Evolutionary conservation across 73 alveolate species (phyloP), one percentile per base, ranked within the genome.

Genomic region (Paramecium sexaurelia): DNA sequence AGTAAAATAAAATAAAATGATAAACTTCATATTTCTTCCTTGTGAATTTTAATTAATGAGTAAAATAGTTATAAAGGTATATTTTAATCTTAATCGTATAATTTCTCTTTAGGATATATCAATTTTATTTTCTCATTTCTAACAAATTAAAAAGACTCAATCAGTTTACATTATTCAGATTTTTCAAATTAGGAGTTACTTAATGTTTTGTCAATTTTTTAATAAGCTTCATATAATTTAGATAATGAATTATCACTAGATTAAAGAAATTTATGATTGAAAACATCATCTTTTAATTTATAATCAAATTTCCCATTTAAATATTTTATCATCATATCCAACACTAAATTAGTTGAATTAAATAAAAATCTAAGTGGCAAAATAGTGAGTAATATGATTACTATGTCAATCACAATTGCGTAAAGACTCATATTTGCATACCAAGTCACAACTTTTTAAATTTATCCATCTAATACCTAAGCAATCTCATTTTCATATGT

Each of bases 241-340:
- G 39, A 29, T 61, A 61, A 61, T 29, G 83, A 61, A 61, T 61
- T 61, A 24, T 61, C 83, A 11, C 17, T 51, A 5, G 43, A 29
- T 61, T 61, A 61, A 0, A 32, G 11, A 26, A 61, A 26, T 0
- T 29, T 7, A 61, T 61, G 83, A 24, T 29, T 61, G 45, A 61
- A 61, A 26, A 61, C 83, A 2, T 61, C 83, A 29, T 61, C 83
- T 27, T 32, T 61, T 10, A 61, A 22, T 61, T 61, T 61, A 61
- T 61, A 61, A 61, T 61, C 83, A 24, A 61, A 61, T 61, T 61
- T 61, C 11, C 83, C 83, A 61, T 61, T 61, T 11, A 61, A 19
- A 6, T 61, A 61, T 27, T 61, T 61, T 32, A 61, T 61, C 83
- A 61, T 61, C 83, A 61, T 61, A 29, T 61, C 39, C 13, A 61